A percentile compares a stretch with the other conserved stretches of the same genome.
Evolutionary conservation across 805 yeast genomes (phyloP).

Genomic region (Hemisphaericaspora nanyangensis): DNA sequence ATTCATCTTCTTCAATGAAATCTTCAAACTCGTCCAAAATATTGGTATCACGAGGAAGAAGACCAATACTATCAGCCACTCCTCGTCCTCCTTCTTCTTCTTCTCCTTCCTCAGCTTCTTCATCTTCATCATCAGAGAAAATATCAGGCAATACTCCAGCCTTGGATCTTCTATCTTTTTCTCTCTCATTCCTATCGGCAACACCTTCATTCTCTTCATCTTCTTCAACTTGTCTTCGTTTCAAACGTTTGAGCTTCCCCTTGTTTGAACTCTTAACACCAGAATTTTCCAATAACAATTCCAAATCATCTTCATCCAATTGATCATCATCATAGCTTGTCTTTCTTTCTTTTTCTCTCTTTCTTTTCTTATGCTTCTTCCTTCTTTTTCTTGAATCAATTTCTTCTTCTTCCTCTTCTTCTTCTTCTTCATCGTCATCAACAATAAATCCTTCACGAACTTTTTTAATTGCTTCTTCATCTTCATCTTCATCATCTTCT

Average conservation of each 20-base stretch:
- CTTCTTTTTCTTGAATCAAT: slow-evolving; percentile 23
- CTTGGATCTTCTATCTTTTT: slow-evolving; percentile 24
- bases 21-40: slow-evolving; percentile 86
- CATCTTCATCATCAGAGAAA: slow-evolving; percentile 54
- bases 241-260: slow-evolving; percentile 72
- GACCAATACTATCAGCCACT: slow-evolving; percentile 19
- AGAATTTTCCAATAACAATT: slow-evolving; percentile 82
- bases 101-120: slow-evolving; percentile 26
- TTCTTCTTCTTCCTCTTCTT: no score
- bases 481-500: slow-evolving; percentile 83
- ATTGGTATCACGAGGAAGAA: slow-evolving; percentile 27
- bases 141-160: slow-evolving; percentile 51
- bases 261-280: slow-evolving; percentile 55
- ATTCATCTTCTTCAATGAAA: slow-evolving; percentile 95
- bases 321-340: slow-evolving; percentile 49
- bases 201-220: slow-evolving; percentile 25
- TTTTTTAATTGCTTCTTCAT: slow-evolving; percentile 81
- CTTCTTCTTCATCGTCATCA: slow-evolving; percentile 77
- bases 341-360: slow-evolving; percentile 28
- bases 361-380: slow-evolving; percentile 31
- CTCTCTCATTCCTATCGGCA: slow-evolving; percentile 3
- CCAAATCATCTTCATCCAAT: slow-evolving; percentile 93
- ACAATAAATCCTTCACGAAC: slow-evolving; percentile 92
- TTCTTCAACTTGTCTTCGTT: slow-evolving; percentile 52
- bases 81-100: slow-evolving; percentile 18